Base-by-base conservation (phyloP, 768 basidiomycete genomes). In the Boletus pseudopeckii region DNA sequence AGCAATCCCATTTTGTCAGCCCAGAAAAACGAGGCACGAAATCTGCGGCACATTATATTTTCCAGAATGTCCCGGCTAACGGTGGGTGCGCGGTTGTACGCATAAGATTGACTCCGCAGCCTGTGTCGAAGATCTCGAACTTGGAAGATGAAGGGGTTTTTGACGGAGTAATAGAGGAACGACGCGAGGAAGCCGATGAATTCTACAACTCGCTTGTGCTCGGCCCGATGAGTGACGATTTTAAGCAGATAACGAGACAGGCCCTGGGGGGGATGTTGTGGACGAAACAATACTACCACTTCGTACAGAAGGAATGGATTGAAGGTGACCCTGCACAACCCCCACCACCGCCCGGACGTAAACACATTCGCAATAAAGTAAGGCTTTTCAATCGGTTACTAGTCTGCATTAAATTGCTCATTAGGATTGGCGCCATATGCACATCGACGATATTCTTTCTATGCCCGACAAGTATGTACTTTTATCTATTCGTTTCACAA, bases 271-370 rank as follows among this genome's bases (percentile, higher is more conserved):
- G 97, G 11, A 98, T 99, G 97, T 74, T 99, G 48, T 98, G 97
- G 96, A 93, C 91, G 43, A 99, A 98, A 75, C 97, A 98, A 66
- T 92, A 85, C 71, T 99, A 98, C 75, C 80, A 90, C 68, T 98
- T 98, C 72, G 85, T 98, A 55, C 95, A 98, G 71, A 89, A 90
- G 65, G 90, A 96, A 56, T 99, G 97, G 97, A 79, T 96, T 47
- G 85, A 92, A 55, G 97, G 97, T 30, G 97, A 99, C 74, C 87
- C 93, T 4, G 88, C 89, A 11, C 97, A 99, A 70, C 96, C 95
- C 9, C 81, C 92, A 18, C 97, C 97, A 5, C 96, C 97, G 7
- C 86, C 91, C 1, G 89, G 88, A 63, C 79, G 97, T 53, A 92
- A 95, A 71, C 75, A 77, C 63, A 76, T 96, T 47, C 78, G 94